These are phyloP conservation scores for Amanita rimosa DNA, from an alignment of 768 basidiomycete genomes.

Conservation along the genomic window DNA sequence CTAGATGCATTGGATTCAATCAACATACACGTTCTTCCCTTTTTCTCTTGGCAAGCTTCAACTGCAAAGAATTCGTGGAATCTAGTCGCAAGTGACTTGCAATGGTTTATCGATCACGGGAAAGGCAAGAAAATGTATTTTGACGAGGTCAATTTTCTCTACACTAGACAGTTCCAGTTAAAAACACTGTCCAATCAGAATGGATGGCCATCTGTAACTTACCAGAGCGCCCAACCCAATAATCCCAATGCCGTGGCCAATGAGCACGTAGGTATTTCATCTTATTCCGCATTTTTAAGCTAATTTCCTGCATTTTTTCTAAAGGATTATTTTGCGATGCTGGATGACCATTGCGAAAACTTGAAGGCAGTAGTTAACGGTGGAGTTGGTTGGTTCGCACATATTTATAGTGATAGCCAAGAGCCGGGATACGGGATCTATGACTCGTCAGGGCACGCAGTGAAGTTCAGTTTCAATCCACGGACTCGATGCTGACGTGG, in stretches of 20 bases:
- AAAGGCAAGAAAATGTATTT: slow-evolving; percentile 55
- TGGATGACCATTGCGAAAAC: slow-evolving; percentile 40
- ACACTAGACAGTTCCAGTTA: not conserved
- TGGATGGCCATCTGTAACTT: slow-evolving; percentile 54
- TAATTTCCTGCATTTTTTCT: not conserved
- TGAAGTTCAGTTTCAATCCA: slow-evolving; percentile 44
- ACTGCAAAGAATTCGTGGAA: slow-evolving; percentile 44
- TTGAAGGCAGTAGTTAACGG: slow-evolving; percentile 39
- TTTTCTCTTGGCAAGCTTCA: slow-evolving; percentile 37
- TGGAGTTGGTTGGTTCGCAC: slow-evolving; percentile 58
- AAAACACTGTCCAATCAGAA: slow-evolving; percentile 24
- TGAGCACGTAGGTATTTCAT: slow-evolving; percentile 27
- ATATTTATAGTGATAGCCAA: slow-evolving; percentile 46
- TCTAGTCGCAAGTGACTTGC: slow-evolving; percentile 33
- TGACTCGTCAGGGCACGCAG: slow-evolving; percentile 19
- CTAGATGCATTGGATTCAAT: slow-evolving; percentile 44
- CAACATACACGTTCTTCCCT: slow-evolving; percentile 49
- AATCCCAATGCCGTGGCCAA: slow-evolving; percentile 37
- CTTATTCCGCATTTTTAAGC: not conserved
- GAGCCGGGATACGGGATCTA: slow-evolving; percentile 52
- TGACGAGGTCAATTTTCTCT: slow-evolving; percentile 30
- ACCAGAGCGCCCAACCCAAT: slow-evolving; percentile 40
- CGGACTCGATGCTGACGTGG: slow-evolving; percentile 27
- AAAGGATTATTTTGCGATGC: slow-evolving; percentile 36
- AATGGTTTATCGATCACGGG: slow-evolving; percentile 46